Base-by-base conservation (phyloP, 2,329 filamentous ascomycete species). In the Pestalotiopsis fici region DNA sequence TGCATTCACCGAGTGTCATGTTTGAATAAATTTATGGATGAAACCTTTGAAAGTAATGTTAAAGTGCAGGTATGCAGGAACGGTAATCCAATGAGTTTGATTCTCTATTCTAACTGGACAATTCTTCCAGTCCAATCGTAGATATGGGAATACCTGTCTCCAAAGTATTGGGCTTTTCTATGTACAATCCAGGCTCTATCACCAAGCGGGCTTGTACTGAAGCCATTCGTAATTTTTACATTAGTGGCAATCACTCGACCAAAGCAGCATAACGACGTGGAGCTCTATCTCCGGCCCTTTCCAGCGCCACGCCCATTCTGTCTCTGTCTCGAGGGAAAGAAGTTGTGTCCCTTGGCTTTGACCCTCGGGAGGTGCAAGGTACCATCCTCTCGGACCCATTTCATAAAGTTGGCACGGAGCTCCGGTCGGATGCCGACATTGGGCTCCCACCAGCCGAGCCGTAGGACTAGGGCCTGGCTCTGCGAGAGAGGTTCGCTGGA, bases 401-500 rank as follows among this genome's bases (percentile, higher is more conserved):
- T 27, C 2, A 21, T 18, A 9, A 59, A 50, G n/a, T 25, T 57
- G 15, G 28, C 43, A n/a, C 23, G n/a, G 3, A 65, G 43, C 23
- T 59, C 50, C 6, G 23, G 23, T 5, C 12, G 13, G 7, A 68
- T 37, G 25, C 66, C 63, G 2, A 68, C 72, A 47, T 54, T 62
- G 1, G 66, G 68, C 47, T 76, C 74, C 43, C 65, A 59, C 6
- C 25, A 13, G n/a, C n/a, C n/a, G 27, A 65, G 63, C 3, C 78
- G 73, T 13, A 78, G 60, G 2, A 65, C 62, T 59, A 76, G 59
- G 3, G 74, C 74, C 47, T 69, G 39, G 0, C 23, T 18, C n/a
- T 47, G 65, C 4, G 39, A 9, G 7, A 74, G n/a, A 0, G 67
- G 71, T 70, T 68, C 75, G 18, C 13, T 71, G 15, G 71, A 77